Conservation (phyloP, 768 basidiomycete species). For the Rhodosporidiobolus odoratus region DNA sequence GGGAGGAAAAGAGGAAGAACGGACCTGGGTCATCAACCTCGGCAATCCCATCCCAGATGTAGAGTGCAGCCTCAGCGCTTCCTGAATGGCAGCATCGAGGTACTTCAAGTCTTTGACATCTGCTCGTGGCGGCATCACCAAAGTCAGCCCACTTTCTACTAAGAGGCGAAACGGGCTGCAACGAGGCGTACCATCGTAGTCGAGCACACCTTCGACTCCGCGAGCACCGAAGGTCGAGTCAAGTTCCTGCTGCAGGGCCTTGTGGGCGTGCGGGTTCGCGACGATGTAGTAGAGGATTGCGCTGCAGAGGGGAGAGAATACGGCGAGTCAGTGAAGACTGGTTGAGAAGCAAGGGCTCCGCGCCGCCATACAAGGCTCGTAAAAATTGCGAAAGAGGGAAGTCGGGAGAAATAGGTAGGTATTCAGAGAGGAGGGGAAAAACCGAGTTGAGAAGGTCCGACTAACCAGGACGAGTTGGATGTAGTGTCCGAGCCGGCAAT, state of each 20-base stretch:
- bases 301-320: conserved; percentile 11
- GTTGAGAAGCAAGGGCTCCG: too few species aligned
- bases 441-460: too few species aligned
- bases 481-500: conserved; percentile 91
- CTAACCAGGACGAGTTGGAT: conserved; percentile 82
- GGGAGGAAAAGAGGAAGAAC: background rate
- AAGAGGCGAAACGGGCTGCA: conserved; percentile 40
- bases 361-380: too few species aligned
- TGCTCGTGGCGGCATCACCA: too few species aligned
- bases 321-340: too few species aligned
- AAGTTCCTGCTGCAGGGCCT: conserved; percentile 70
- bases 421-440: background rate
- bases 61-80: conserved; percentile 75
- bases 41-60: conserved; percentile 80
- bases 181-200: too few species aligned
- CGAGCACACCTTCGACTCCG: conserved; percentile 48
- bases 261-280: conserved; percentile 59
- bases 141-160: background rate
- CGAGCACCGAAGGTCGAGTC: conserved; percentile 52
- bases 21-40: conserved; percentile 61
- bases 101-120: conserved; percentile 51
- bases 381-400: too few species aligned
- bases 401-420: background rate
- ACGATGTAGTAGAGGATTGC: conserved; percentile 83
- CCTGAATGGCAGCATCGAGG: conserved; percentile 80